Percentiles rank a stretch among this genome's conserved stretches.
These are phyloP conservation scores for Eucalyptus sp. DNA, from an alignment of 345 rosid genomes.

Conservation along the genomic window DNA sequence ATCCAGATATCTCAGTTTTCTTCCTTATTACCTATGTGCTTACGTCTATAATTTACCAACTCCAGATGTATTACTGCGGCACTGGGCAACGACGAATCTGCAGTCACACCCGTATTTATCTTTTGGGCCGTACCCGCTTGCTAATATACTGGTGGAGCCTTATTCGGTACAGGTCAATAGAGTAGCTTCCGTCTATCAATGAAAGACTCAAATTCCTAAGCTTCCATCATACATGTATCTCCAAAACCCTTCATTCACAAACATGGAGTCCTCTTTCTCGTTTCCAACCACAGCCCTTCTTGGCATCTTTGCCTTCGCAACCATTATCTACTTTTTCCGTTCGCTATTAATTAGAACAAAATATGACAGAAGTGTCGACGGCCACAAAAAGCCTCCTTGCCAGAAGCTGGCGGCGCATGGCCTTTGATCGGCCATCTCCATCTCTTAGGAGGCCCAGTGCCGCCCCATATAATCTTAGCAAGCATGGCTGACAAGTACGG, in stretches of 20 bases:
- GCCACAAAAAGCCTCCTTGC: neutral
- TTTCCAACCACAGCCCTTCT: neutral
- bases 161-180: neutral
- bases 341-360: neutral
- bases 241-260: neutral
- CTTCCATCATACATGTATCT: neutral
- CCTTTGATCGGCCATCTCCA: neutral
- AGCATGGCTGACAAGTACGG: slow-evolving; percentile 19
- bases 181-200: neutral
- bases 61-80: neutral
- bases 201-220: neutral
- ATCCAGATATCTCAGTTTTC: neutral
- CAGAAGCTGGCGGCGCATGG: neutral
- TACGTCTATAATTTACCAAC: neutral
- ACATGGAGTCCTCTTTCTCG: neutral
- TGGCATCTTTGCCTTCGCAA: neutral
- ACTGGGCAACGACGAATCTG: neutral
- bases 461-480: slow-evolving; percentile 6
- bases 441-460: slow-evolving; percentile 7
- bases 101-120: neutral
- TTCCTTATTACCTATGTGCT: neutral
- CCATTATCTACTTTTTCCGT: neutral
- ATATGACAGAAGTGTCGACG: neutral
- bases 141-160: neutral
- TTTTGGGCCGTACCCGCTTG: neutral